phyloP scores from a whole-genome alignment of 2,329 filamentous ascomycete species.

The Anisogramma anomala region DNA sequence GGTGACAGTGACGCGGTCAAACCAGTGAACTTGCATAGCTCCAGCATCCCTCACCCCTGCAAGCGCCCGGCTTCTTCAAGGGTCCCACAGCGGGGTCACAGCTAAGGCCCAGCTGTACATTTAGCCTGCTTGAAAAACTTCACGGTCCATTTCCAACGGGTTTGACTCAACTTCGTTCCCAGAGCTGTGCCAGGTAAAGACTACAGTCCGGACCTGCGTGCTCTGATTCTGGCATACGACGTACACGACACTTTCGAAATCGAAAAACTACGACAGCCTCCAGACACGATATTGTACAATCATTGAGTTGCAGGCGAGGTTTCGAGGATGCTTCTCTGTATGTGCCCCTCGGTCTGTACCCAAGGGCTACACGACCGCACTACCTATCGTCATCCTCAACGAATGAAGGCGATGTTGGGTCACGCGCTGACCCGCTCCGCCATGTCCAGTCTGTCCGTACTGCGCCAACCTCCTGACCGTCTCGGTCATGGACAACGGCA shows the following conservation, averaged over 20 bases:
- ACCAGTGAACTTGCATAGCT: too few species aligned
- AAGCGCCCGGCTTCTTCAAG: background rate
- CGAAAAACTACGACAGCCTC: background rate
- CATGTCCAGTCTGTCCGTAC: conserved; percentile 58
- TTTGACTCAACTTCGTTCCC: too few species aligned
- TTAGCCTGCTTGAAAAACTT: too few species aligned
- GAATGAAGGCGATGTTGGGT: too few species aligned
- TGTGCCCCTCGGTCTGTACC: conserved; percentile 6
- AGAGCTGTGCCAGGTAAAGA: too few species aligned
- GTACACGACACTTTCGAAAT: too few species aligned
- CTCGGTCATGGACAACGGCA: conserved; percentile 42
- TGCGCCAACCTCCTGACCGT: conserved; percentile 79
- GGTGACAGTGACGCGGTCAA: conserved; percentile 20
- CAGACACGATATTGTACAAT: background rate
- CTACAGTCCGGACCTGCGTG: too few species aligned
- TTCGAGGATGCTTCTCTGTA: conserved; percentile 55
- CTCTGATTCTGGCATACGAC: too few species aligned
- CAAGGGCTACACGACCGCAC: background rate
- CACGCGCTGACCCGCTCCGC: conserved; percentile 7
- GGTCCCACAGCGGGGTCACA: background rate
- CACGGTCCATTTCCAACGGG: too few species aligned
- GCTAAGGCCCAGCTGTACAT: background rate
- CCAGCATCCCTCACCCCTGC: background rate
- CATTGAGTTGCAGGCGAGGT: background rate
- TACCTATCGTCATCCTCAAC: background rate